A percentile compares a stretch with the other conserved stretches of the same genome.
phyloP scores from a whole-genome alignment of 495 filamentous ascomycete species.

The Trichoderma orchidacearum region DNA sequence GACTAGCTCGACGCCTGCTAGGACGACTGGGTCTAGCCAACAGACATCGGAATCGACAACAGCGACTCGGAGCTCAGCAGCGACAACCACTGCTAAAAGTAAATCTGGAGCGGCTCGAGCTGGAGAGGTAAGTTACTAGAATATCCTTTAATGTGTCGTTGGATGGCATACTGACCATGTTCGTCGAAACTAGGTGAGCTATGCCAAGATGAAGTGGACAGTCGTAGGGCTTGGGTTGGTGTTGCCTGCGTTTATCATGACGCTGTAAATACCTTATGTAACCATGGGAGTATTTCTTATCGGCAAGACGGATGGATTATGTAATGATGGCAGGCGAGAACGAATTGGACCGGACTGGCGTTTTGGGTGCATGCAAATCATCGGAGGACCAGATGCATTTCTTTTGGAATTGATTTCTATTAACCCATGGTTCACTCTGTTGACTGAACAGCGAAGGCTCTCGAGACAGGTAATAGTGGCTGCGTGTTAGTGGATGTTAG shows the following conservation, averaged over 20 bases:
- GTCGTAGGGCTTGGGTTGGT: neutral
- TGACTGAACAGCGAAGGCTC: too few relatives aligned
- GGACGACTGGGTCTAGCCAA: neutral
- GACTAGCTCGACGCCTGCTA: neutral
- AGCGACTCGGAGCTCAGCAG: neutral
- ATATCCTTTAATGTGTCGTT: neutral
- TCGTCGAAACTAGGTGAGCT: neutral
- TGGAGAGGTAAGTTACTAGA: neutral
- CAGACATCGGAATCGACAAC: neutral
- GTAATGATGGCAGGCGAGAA: neutral
- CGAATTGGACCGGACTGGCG: neutral
- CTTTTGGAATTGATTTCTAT: too few relatives aligned
- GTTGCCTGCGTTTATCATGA: neutral
- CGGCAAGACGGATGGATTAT: neutral
- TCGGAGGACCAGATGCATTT: too few relatives aligned
- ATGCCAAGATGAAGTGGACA: neutral
- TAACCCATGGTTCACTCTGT: too few relatives aligned
- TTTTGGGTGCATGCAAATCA: too few relatives aligned
- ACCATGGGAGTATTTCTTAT: too few relatives aligned
- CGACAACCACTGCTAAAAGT: neutral
- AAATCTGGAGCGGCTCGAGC: neutral
- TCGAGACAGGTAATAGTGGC: too few relatives aligned
- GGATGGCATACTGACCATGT: neutral
- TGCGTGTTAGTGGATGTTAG: too few relatives aligned
- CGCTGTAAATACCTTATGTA: neutral